These are phyloP conservation scores for Ophiostoma angusticollis DNA, from an alignment of 2,329 filamentous ascomycete genomes.

Conservation along the genomic window DNA sequence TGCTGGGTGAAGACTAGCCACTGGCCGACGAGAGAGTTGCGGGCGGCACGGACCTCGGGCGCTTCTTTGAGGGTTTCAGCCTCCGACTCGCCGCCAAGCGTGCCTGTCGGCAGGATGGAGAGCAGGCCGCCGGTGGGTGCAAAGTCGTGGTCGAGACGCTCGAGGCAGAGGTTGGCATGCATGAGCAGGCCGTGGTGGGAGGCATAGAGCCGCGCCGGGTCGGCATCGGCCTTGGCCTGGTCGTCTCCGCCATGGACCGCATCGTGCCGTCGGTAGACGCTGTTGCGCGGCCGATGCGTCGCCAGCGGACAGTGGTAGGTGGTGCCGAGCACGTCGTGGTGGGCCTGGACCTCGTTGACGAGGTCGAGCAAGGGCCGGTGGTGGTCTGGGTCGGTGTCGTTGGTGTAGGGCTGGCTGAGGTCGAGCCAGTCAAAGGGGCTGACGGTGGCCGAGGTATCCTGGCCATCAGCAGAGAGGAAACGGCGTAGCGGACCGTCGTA, in stretches of 20 bases:
- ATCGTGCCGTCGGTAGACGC: too few relatives aligned
- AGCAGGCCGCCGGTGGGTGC: constrained; percentile 42
- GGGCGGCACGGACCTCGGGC: constrained; percentile 25
- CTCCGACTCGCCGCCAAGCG: too few relatives aligned
- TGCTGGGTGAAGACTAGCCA: constrained; percentile 42
- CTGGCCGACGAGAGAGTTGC: constrained; percentile 43
- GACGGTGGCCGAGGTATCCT: constrained; percentile 11
- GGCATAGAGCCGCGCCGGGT: constrained; percentile 25
- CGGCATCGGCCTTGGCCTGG: not conserved
- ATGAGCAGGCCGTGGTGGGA: constrained; percentile 37
- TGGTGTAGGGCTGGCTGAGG: constrained; percentile 34
- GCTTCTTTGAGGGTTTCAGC: too few relatives aligned
- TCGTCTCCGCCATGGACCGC: constrained; percentile 12
- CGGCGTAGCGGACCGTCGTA: not conserved
- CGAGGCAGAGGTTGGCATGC: constrained; percentile 47
- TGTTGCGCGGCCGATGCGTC: constrained; percentile 14
- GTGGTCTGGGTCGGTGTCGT: constrained; percentile 31
- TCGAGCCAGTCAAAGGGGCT: constrained; percentile 48
- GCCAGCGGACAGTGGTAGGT: constrained; percentile 35
- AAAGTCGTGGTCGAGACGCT: constrained; percentile 47
- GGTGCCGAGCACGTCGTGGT: constrained; percentile 29
- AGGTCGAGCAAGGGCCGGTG: constrained; percentile 33
- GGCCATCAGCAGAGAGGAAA: not conserved
- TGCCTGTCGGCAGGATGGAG: constrained; percentile 33
- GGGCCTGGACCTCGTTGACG: constrained; percentile 30